Evolutionary conservation across 2,329 filamentous ascomycete species (phyloP).

Genomic region (Fusarium domesticum): DNA sequence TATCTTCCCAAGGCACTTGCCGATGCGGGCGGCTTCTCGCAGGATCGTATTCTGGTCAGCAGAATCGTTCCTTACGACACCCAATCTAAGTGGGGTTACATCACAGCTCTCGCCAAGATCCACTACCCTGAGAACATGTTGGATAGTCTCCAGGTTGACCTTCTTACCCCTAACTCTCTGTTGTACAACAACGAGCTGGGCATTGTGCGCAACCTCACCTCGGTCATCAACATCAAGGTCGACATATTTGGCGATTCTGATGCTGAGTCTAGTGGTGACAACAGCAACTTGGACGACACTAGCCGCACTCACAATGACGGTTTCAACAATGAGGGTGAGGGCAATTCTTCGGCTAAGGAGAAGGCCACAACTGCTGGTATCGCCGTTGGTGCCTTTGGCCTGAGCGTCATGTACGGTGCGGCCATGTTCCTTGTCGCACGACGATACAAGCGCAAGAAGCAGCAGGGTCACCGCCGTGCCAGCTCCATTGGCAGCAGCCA

Average conservation of each 20-base stretch:
- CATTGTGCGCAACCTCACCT: constrained; percentile 70
- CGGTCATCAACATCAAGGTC: constrained; percentile 80
- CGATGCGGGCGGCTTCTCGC: constrained; percentile 57
- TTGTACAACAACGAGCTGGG: constrained; percentile 69
- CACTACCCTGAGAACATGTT: constrained; percentile 73
- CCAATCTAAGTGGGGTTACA: constrained; percentile 63
- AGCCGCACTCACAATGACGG: constrained; percentile 40
- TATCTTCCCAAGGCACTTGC: constrained; percentile 70
- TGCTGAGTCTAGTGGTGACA: constrained; percentile 33
- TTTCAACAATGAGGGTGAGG: constrained; percentile 41
- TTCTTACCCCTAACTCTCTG: constrained; percentile 67
- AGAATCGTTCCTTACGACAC: constrained; percentile 77
- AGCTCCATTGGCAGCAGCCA: constrained; percentile 63
- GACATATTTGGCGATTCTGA: constrained; percentile 39
- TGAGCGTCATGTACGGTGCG: constrained; percentile 83
- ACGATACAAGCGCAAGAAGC: constrained; percentile 83
- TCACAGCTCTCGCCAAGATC: constrained; percentile 68
- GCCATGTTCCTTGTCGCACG: constrained; percentile 93
- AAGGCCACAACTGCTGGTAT: constrained; percentile 65
- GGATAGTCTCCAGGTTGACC: constrained; percentile 62
- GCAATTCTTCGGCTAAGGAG: constrained; percentile 56
- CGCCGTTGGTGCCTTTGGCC: constrained; percentile 71
- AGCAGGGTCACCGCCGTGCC: constrained; percentile 70
- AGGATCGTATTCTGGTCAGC: constrained; percentile 60
- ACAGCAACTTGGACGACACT: constrained; percentile 34